Evolutionary conservation across 2,329 filamentous ascomycete genomes (phyloP).

Genomic region (Trichophaea hybrida): DNA sequence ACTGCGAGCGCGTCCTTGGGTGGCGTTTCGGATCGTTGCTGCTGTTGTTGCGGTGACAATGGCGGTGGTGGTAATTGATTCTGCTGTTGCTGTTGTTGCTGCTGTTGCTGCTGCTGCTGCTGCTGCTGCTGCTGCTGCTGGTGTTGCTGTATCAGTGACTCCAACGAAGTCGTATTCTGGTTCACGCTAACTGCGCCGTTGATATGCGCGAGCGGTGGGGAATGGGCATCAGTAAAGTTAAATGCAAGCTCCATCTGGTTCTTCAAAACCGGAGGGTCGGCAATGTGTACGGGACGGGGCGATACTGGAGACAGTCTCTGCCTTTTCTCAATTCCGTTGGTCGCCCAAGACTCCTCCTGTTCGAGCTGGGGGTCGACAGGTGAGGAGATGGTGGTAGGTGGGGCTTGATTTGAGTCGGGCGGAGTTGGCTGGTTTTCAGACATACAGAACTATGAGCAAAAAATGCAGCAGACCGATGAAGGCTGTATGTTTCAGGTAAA

Average conservation of each 20-base stretch:
- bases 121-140: conserved; percentile 13
- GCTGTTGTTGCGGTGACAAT: not conserved
- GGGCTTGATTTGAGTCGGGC: conserved; percentile 8
- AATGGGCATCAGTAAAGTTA: conserved; percentile 33
- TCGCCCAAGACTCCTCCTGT: conserved; percentile 12
- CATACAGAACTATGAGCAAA: conserved; percentile 15
- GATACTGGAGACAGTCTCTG: conserved; percentile 44
- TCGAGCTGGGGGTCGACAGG: conserved; percentile 15
- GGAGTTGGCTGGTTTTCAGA: conserved; percentile 23
- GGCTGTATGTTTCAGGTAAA: not conserved
- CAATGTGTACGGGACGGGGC: conserved; percentile 53
- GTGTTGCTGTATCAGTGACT: conserved; percentile 15
- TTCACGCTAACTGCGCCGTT: conserved; percentile 5
- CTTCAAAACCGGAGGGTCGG: conserved; percentile 53
- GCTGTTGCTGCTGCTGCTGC: conserved; percentile 10
- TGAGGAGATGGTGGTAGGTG: conserved; percentile 6
- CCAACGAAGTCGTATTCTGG: conserved; percentile 11
- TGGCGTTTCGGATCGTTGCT: conserved; percentile 18
- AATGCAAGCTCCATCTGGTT: conserved; percentile 59
- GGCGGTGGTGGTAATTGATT: conserved; percentile 9
- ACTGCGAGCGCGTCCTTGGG: conserved; percentile 14
- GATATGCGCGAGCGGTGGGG: conserved; percentile 4
- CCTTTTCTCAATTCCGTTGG: conserved; percentile 22
- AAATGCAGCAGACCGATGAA: not conserved
- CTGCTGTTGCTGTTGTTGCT: conserved; percentile 15